Base-by-base conservation (phyloP, 768 basidiomycete genomes). In the Gelatoporia subvermispora region DNA sequence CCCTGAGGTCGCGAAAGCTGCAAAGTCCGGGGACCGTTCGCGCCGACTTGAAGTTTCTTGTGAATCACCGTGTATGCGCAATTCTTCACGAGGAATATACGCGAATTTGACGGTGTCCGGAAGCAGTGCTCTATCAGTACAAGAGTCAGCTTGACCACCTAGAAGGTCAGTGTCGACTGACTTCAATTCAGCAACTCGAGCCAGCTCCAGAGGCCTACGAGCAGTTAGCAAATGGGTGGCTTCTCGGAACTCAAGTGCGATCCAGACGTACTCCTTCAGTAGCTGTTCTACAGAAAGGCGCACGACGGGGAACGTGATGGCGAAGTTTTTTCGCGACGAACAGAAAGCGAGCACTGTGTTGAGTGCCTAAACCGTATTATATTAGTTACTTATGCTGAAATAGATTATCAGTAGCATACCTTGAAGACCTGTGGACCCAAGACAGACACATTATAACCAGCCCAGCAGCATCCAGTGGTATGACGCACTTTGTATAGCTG, bases 281-380 rank as follows among this genome's bases (percentile, higher is more conserved):
- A 93, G 71, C 41, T 76, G 72, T 68, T 94, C 91, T 0, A 91
- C 89, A n/a, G 88, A 89, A 13, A 77, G 73, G 37, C 85, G 76
- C 21, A 93, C 74, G 3, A 81, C 76, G 5, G 81, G 72, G 58
- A 93, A 94, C 0, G 88, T 93, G 7, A 80, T 83, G 7, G 89
- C 86, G 28, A 94, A 65, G 53, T 88, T 80, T 54, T 88, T 87
- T 52, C 88, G 75, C 0, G 88, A 83, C 2, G 88, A 87, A 35
- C 91, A 76, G 59, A 95, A 95, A 0, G 87, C 91, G 35, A 93
- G 76, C 3, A 95, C 88, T 13, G 91, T 90, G 57, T 93, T 94
- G 41, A 94, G 69, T 9, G 91, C 88, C 88, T 94, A 43, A 16
- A 17, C 8, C 17, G 22, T 22, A 28, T 44, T 7, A 44, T 22